These are phyloP conservation scores for Phytophthora pistaciae DNA, from an alignment of 352 stramenopile species.

Conservation along the genomic window DNA sequence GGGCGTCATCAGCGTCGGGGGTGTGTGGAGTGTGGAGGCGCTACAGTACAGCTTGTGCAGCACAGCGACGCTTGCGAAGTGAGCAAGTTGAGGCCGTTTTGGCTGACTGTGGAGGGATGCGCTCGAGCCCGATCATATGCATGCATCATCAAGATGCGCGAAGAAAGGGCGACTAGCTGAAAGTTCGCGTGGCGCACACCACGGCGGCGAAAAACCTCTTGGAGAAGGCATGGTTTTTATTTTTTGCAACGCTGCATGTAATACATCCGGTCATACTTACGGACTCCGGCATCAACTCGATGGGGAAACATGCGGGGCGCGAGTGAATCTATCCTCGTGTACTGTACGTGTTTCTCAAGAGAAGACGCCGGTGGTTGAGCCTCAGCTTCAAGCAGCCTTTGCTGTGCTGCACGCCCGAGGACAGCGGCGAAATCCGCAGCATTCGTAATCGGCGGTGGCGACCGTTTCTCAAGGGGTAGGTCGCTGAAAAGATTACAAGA, in stretches of 20 bases:
- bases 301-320: neutral
- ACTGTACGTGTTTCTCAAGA: neutral
- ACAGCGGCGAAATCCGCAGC: neutral
- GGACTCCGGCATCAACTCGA: neutral
- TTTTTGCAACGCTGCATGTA: neutral
- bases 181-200: neutral
- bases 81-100: conserved; percentile 24
- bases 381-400: neutral
- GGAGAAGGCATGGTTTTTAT: neutral
- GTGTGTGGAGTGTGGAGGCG: too few species aligned
- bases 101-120: conserved; percentile 14
- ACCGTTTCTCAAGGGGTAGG: neutral
- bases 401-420: neutral
- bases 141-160: conserved; percentile 21
- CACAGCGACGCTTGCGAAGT: conserved; percentile 34
- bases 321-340: neutral
- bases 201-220: neutral
- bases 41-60: conserved; percentile 1
- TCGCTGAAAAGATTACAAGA: neutral
- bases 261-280: conserved; percentile 6
- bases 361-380: neutral
- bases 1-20: conserved; percentile 1
- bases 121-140: conserved; percentile 19
- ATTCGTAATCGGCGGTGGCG: neutral
- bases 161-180: conserved; percentile 1